Percentiles rank a stretch among this genome's conserved stretches.
phyloP scores from a whole-genome alignment of 2,329 filamentous ascomycete species.

The Cadophora sp. region DNA sequence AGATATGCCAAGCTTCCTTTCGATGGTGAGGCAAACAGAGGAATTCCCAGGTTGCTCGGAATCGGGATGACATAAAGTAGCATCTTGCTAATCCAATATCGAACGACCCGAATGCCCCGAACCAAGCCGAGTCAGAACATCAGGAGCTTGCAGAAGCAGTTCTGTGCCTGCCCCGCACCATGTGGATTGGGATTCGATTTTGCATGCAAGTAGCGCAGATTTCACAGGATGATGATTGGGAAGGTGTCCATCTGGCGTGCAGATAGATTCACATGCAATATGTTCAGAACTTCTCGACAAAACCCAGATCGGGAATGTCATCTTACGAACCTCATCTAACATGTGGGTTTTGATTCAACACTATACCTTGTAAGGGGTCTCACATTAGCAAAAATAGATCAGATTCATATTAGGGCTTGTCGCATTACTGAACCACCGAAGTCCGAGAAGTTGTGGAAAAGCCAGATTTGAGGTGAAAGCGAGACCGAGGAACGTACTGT shows the following conservation, averaged over 20 bases:
- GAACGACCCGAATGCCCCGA: not conserved
- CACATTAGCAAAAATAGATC: too few species aligned
- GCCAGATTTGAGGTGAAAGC: not conserved
- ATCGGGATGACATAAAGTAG: too few species aligned
- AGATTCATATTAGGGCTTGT: too few species aligned
- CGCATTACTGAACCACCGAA: too few species aligned
- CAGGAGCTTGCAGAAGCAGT: not conserved
- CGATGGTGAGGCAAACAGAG: too few species aligned
- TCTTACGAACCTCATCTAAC: not conserved
- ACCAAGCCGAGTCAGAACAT: not conserved
- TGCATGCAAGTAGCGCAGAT: not conserved
- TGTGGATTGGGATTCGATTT: not conserved
- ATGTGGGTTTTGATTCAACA: too few species aligned
- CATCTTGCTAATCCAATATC: too few species aligned
- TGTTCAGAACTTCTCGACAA: not conserved
- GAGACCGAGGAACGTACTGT: too few species aligned
- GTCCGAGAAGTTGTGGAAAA: not conserved
- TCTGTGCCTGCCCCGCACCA: not conserved
- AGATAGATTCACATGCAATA: conserved; percentile 2
- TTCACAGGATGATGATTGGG: not conserved
- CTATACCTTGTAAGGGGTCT: too few species aligned
- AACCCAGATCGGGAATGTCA: not conserved
- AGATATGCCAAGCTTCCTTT: too few species aligned
- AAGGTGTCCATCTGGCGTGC: not conserved
- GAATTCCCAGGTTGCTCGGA: too few species aligned